Percentiles rank a stretch among this genome's conserved stretches.
Conservation (phyloP, 345 rosid species). For the Camelina sativa region DNA sequence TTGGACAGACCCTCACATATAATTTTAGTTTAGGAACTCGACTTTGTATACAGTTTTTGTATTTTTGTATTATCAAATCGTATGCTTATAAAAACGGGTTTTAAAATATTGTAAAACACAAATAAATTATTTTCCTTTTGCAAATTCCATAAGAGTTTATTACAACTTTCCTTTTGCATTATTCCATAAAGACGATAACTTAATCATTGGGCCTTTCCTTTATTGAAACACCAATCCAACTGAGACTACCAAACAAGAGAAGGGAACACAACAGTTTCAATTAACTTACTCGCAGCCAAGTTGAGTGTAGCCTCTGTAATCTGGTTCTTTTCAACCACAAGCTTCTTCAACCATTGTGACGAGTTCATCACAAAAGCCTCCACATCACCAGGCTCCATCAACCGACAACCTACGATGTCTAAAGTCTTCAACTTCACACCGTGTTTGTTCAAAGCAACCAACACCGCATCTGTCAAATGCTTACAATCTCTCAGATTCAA, state of each 20-base stretch:
- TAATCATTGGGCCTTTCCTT: background rate
- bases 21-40: no score
- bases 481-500: conserved; percentile 73
- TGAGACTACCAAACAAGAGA: conserved; percentile 26
- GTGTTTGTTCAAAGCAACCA: conserved; percentile 54
- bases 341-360: conserved; percentile 49
- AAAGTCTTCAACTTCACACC: conserved; percentile 59
- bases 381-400: conserved; percentile 55
- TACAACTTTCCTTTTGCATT: no score
- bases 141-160: no score
- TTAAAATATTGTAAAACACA: no score
- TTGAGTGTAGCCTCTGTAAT: conserved; percentile 53
- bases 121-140: no score
- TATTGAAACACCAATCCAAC: conserved; percentile 25
- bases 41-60: no score
- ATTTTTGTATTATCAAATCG: no score
- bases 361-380: conserved; percentile 56
- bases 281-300: conserved; percentile 50
- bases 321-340: conserved; percentile 71
- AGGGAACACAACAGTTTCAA: conserved; percentile 46
- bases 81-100: no score
- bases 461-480: conserved; percentile 49
- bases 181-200: no score
- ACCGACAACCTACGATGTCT: conserved; percentile 57
- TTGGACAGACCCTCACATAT: no score